Base-by-base conservation (phyloP, 768 basidiomycete species). In the Termitomyces sp. region DNA sequence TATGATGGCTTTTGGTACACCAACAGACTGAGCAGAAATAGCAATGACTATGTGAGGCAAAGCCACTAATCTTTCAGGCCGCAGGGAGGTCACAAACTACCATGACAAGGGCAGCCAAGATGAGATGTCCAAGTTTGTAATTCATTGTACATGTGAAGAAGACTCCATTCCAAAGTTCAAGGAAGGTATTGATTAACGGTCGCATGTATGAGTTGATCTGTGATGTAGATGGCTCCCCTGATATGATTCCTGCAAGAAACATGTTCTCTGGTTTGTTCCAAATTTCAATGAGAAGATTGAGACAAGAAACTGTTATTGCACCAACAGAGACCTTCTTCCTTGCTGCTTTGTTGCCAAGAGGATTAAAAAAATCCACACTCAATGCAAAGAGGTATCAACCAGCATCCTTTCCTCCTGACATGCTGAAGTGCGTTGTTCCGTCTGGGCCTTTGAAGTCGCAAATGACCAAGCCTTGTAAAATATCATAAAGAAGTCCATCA, bases 201-300 rank as follows among this genome's bases (percentile, higher is more conserved):
- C 33, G 28, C 18, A 67, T 56, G 46, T 70, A 66, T 20, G 63
- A 61, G 43, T 73, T 71, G 26, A 69, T 62, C 10, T 59, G 30
- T n/a, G 67, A 4, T 5, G 0, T 36, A 0, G 35, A 36, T 5
- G 35, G 35, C 35, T 36, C 35, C 5, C 35, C 35, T 0, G 35
- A 36, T 3, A 36, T 36, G 13, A 36, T 36, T 0, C 35, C 35
- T 36, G 14, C 35, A 36, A 36, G 35, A 36, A 30, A 30, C 30
- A 30, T 30, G 30, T 30, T 30, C 30, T 30, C 30, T 6, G 30
- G 30, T 30, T 30, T 4, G 5, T 36, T 36, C 35, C 35, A 14
- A 0, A 36, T 14, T 6, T 36, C 14, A 6, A 63, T 59, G 2
- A 77, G 77, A 3, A 77, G 65, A 54, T 76, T 77, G 14, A 75